phyloP scores from a whole-genome alignment of 148 eudicot genomes.

The Gaultheria prostrata region DNA sequence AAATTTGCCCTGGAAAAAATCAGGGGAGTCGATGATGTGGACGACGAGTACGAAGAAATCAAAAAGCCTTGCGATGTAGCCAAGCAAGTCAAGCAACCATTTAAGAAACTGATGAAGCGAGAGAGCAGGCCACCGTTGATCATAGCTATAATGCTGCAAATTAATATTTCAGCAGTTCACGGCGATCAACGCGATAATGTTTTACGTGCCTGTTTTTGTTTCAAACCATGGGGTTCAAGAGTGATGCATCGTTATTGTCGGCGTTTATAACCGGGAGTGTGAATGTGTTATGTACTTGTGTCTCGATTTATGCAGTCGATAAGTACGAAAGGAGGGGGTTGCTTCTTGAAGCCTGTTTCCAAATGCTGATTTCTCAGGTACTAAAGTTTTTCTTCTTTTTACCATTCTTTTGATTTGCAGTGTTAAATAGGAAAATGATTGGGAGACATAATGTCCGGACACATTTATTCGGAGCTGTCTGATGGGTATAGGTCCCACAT shows the following conservation, averaged over 20 bases:
- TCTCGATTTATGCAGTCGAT: slow-evolving; percentile 44
- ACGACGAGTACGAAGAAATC: slow-evolving; percentile 34
- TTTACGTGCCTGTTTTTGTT: slow-evolving; percentile 60
- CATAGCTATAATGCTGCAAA: slow-evolving; percentile 34
- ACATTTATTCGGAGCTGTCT: too few relatives aligned
- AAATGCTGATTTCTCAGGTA: slow-evolving; percentile 56
- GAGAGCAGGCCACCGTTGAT: slow-evolving; percentile 38
- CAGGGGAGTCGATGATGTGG: slow-evolving; percentile 44
- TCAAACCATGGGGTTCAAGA: slow-evolving; percentile 52
- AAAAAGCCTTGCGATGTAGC: slow-evolving; percentile 36
- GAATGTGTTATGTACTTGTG: slow-evolving; percentile 44
- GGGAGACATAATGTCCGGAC: too few relatives aligned
- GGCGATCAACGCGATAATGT: slow-evolving; percentile 63
- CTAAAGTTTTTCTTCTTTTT: background rate
- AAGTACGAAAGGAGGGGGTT: slow-evolving; percentile 44
- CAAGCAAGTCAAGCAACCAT: slow-evolving; percentile 31
- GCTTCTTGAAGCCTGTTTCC: slow-evolving; percentile 54
- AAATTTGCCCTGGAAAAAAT: slow-evolving; percentile 32
- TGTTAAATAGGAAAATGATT: too few relatives aligned
- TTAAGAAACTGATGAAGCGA: slow-evolving; percentile 37
- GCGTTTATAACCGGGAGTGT: slow-evolving; percentile 50
- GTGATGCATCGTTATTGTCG: slow-evolving; percentile 41
- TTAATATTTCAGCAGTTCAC: slow-evolving; percentile 60
- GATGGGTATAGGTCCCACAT: too few relatives aligned
- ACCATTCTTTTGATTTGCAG: background rate